phyloP scores from a whole-genome alignment of 139 green algal species.

The Trebouxia sp. region DNA sequence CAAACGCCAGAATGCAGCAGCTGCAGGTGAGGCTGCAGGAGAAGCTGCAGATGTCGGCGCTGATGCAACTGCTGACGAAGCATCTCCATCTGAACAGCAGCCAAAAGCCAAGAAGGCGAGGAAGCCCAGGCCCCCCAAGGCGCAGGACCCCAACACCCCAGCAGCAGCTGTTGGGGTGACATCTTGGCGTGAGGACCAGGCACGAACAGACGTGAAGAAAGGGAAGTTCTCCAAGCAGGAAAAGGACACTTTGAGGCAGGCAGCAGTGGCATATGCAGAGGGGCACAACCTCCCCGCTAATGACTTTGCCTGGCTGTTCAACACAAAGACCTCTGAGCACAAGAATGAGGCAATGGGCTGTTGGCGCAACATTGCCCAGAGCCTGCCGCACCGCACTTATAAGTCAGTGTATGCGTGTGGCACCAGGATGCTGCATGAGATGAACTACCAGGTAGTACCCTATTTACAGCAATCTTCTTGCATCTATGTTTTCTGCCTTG shows the following conservation, averaged over 20 bases:
- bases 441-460: slow-evolving; percentile 57
- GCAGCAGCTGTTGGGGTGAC: background rate
- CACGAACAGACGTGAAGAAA: slow-evolving; percentile 15
- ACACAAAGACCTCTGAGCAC: slow-evolving; percentile 31
- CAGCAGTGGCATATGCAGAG: slow-evolving; percentile 43
- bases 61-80: background rate
- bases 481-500: background rate
- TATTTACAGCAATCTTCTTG: background rate
- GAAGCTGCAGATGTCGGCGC: background rate
- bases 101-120: background rate
- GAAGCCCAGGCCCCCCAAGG: background rate
- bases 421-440: slow-evolving; percentile 57
- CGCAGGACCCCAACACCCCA: background rate
- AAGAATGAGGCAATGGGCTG: slow-evolving; percentile 17
- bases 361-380: slow-evolving; percentile 43
- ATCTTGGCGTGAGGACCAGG: background rate
- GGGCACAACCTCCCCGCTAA: slow-evolving; percentile 25
- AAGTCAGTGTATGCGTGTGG: slow-evolving; percentile 65
- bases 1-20: background rate
- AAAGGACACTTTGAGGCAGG: slow-evolving; percentile 47
- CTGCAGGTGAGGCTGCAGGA: background rate
- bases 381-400: slow-evolving; percentile 63
- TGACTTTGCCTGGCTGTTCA: slow-evolving; percentile 47
- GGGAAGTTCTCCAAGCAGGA: slow-evolving; percentile 41
- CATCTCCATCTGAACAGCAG: background rate